phyloP scores from a whole-genome alignment of 192 early-diverging fungal genomes.

The Coemansia sp. region DNA sequence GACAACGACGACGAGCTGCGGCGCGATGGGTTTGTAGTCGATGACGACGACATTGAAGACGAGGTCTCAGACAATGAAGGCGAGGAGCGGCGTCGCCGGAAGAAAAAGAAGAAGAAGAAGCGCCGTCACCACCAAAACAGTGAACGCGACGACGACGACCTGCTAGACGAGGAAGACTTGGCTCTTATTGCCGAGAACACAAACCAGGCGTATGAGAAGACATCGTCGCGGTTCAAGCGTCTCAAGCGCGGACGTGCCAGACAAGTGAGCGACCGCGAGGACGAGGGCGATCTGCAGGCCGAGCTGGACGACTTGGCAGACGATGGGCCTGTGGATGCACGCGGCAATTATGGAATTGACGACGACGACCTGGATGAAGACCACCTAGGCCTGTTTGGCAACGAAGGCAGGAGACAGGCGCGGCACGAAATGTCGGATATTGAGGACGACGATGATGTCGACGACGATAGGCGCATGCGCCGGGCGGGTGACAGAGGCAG shows the following conservation, averaged over 20 bases:
- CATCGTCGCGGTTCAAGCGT: constrained; percentile 60
- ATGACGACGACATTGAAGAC: constrained; percentile 67
- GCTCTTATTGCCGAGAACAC: constrained; percentile 88
- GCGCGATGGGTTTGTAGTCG: constrained; percentile 69
- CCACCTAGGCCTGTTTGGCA: constrained; percentile 44
- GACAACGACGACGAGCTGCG: constrained; percentile 59
- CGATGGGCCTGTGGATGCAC: too few relatives aligned
- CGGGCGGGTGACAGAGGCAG: not conserved
- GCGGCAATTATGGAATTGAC: constrained; percentile 4
- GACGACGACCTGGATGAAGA: constrained; percentile 6
- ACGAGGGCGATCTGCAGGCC: constrained; percentile 49
- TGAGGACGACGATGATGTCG: not conserved
- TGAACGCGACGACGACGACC: constrained; percentile 54
- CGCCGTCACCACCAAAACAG: constrained; percentile 6
- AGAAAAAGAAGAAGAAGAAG: constrained; percentile 28
- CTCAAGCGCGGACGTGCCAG: constrained; percentile 73
- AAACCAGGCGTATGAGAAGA: constrained; percentile 48
- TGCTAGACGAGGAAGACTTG: constrained; percentile 89
- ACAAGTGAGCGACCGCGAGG: constrained; percentile 34
- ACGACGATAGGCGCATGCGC: not conserved
- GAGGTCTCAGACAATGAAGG: constrained; percentile 54
- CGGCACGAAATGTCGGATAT: not conserved
- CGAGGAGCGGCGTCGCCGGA: constrained; percentile 53
- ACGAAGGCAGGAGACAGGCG: constrained; percentile 2
- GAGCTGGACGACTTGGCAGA: constrained; percentile 32